Evolutionary conservation across 2,329 filamentous ascomycete genomes (phyloP), one percentile per base, ranked within the genome.

Genomic region (Diaporthe capsici): DNA sequence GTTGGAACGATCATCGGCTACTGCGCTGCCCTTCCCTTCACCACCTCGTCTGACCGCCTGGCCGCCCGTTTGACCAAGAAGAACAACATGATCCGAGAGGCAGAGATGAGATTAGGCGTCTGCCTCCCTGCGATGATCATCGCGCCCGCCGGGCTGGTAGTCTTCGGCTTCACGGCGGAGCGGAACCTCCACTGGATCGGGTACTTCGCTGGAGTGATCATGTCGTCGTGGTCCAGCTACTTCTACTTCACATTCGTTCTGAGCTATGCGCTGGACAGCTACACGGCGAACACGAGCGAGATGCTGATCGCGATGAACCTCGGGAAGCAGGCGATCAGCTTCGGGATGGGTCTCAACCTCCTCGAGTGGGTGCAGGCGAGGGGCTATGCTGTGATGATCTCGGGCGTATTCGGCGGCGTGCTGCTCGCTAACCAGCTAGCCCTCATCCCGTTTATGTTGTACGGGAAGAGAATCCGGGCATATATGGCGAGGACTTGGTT

Each of bases 251-350:
- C 87, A 20, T 90, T 91, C 79, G 89, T 89, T 15, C 84, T 92
- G 12, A 90, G 90, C 3, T 92, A 92, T 78, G 90, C 90, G 1
- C 88, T 92, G 51, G 90, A 92, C 79, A 88, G 86, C 71, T 90
- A 92, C 81, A 88, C 87, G 28, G 84, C 87, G 47, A 90, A 91
- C 78, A 88, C 90, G n/a, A 88, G 87, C 34, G 90, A 92, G 82
- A 91, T 92, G 90, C 85, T 92, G 15, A 92, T 90, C 76, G 88
- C 88, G 4, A 90, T 90, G 85, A 90, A 90, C 77, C 79, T 90
- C n/a, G 88, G 88, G 15, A 90, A 90, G 80, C 88, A 90, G 81
- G 87, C 88, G 3, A 88, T 90, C 71, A 88, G 86, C 74, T 90
- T 90, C 76, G 88, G 87, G 1, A 86, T 90, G 81, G 86, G 87